Evolutionary conservation across 2,329 filamentous ascomycete species (phyloP).

Genomic region (Curvularia eragrostidis): DNA sequence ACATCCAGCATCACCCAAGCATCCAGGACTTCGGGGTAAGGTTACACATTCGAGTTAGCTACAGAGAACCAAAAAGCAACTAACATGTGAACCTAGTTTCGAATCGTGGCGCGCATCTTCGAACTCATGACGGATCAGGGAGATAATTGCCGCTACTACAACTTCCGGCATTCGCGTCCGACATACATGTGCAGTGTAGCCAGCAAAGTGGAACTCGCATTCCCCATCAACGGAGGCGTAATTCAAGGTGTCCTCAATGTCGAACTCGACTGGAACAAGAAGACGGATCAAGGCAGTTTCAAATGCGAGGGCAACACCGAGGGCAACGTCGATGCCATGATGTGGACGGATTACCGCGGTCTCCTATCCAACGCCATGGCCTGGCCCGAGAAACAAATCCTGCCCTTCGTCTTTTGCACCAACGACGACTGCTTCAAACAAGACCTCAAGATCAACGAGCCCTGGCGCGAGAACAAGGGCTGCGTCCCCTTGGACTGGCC

Average conservation of each 20-base stretch:
- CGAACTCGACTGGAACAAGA: slow-evolving; percentile 5
- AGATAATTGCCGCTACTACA: neutral
- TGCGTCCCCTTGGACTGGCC: slow-evolving; percentile 2
- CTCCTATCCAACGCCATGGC: neutral
- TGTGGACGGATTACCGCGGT: slow-evolving; percentile 2
- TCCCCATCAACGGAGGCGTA: slow-evolving; percentile 8
- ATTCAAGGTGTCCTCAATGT: slow-evolving; percentile 7
- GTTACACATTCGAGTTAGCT: neutral
- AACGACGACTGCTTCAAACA: neutral
- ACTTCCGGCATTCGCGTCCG: neutral
- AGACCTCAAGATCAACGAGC: neutral
- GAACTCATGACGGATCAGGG: slow-evolving; percentile 4
- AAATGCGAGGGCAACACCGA: slow-evolving; percentile 1
- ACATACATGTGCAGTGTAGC: slow-evolving; percentile 7
- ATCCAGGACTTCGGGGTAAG: slow-evolving; percentile 9
- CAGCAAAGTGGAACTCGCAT: slow-evolving; percentile 1
- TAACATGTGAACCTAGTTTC: neutral
- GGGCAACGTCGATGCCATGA: slow-evolving; percentile 1
- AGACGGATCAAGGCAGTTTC: neutral
- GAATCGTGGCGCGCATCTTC: slow-evolving; percentile 9
- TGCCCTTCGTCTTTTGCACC: slow-evolving; percentile 1
- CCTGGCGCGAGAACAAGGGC: neutral
- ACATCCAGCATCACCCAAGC: neutral
- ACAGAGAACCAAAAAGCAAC: too few species aligned
- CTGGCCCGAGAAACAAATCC: slow-evolving; percentile 3